Evolutionary conservation across 2,329 filamentous ascomycete species (phyloP).

Genomic region (Cladophialophora yegresii): DNA sequence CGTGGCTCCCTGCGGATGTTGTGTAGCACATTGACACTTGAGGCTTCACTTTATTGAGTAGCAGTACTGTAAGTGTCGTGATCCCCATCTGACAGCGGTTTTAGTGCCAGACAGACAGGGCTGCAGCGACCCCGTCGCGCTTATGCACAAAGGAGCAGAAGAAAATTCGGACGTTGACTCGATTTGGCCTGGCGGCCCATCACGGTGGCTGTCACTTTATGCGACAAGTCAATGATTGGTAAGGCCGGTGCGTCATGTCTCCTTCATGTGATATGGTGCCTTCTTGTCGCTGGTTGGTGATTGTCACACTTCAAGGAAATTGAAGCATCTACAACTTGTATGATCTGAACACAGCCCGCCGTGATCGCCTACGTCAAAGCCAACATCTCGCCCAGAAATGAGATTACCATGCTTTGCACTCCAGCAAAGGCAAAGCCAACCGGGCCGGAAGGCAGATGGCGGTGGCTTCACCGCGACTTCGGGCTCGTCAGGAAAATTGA

Average conservation of each 20-base stretch:
- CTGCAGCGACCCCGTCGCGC: conserved; percentile 15
- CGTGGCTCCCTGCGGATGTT: background rate
- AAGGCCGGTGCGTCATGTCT: conserved; percentile 26
- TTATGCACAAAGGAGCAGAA: conserved; percentile 21
- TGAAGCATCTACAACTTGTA: conserved; percentile 7
- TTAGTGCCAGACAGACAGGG: background rate
- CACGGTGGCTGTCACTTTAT: conserved; percentile 8
- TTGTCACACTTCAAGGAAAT: conserved; percentile 28
- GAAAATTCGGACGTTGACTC: conserved; percentile 5
- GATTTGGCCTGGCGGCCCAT: conserved; percentile 8
- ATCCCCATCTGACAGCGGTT: background rate
- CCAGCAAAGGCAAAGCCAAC: background rate
- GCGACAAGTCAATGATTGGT: conserved; percentile 17
- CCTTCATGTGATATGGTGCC: conserved; percentile 28
- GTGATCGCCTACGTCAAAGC: conserved; percentile 6
- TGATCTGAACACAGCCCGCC: background rate
- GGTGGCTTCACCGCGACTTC: conserved; percentile 32
- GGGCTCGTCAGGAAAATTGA: conserved; percentile 2
- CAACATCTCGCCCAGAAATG: background rate
- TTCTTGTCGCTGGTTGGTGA: conserved; percentile 30
- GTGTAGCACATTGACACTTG: background rate
- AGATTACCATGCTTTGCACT: conserved; percentile 6
- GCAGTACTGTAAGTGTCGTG: background rate
- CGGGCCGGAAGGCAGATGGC: conserved; percentile 5
- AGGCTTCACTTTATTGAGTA: background rate